A percentile compares a stretch with the other conserved stretches of the same genome.
Conservation (phyloP, 768 basidiomycete species). For the Sporobolomyces pararoseus region DNA sequence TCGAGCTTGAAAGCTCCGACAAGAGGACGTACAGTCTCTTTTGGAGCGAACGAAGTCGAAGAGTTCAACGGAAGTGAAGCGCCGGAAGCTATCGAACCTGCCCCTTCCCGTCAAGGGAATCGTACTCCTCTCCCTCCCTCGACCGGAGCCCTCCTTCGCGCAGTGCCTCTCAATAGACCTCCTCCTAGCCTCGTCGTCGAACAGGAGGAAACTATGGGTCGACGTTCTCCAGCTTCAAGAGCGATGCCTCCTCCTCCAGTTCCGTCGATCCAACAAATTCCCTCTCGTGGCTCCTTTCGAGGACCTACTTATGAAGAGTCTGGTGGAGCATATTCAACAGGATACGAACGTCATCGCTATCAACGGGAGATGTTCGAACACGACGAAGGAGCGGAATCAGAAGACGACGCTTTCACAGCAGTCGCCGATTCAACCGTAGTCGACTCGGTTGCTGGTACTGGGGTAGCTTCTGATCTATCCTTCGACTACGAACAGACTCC, state of each 20-base stretch:
- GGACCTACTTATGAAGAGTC: background rate
- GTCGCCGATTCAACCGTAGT: constrained; percentile 6
- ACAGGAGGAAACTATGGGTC: background rate
- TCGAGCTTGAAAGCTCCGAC: background rate
- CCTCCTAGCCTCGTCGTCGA: background rate
- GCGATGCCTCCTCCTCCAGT: constrained; percentile 11
- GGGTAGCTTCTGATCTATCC: constrained; percentile 27
- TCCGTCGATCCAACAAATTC: background rate
- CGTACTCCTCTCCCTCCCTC: background rate
- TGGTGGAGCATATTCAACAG: too few species aligned
- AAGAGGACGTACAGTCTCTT: constrained; percentile 2
- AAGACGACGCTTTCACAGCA: constrained; percentile 31
- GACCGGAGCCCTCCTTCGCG: background rate
- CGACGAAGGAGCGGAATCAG: constrained; percentile 2
- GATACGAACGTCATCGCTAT: background rate
- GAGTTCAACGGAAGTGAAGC: constrained; percentile 33
- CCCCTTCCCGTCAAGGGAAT: background rate
- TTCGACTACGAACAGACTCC: constrained; percentile 1
- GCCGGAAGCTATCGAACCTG: constrained; percentile 22
- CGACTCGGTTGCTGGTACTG: constrained; percentile 16
- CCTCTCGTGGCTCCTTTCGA: background rate
- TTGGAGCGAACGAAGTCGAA: constrained; percentile 32
- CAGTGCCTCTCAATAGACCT: constrained; percentile 9
- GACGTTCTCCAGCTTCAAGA: background rate
- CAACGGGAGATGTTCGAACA: background rate